A percentile compares a stretch with the other conserved stretches of the same genome.
These are phyloP conservation scores for Zelopaecilomyces penicillatus DNA, from an alignment of 2,329 filamentous ascomycete genomes.

Conservation along the genomic window DNA sequence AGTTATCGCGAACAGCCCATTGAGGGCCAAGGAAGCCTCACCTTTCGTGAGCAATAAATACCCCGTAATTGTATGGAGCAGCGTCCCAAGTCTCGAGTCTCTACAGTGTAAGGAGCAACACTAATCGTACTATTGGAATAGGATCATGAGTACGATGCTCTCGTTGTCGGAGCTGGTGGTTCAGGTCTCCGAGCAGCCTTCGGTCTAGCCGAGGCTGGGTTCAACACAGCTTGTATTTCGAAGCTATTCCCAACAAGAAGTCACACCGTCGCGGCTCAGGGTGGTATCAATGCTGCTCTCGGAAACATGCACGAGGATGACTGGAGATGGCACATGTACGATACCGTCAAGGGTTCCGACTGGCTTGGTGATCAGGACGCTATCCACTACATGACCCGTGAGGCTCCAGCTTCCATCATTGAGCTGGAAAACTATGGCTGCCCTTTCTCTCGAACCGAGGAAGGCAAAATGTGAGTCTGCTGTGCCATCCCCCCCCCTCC, in stretches of 20 bases:
- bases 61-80: slow-evolving; percentile 69
- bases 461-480: slow-evolving; percentile 73
- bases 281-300: slow-evolving; percentile 80
- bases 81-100: not conserved
- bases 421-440: slow-evolving; percentile 97
- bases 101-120: slow-evolving; percentile 57
- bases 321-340: slow-evolving; percentile 99
- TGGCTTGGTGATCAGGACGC: slow-evolving; percentile 97
- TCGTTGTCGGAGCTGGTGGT: slow-evolving; percentile 83
- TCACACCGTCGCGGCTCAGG: slow-evolving; percentile 75
- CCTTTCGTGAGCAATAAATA: slow-evolving; percentile 84
- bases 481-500: not conserved
- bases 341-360: slow-evolving; percentile 95
- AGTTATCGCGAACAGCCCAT: slow-evolving; percentile 75
- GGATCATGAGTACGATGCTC: slow-evolving; percentile 98
- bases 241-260: slow-evolving; percentile 82
- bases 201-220: slow-evolving; percentile 78
- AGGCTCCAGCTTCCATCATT: slow-evolving; percentile 83
- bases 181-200: slow-evolving; percentile 76
- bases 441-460: slow-evolving; percentile 92
- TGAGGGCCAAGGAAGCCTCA: slow-evolving; percentile 89
- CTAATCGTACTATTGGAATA: slow-evolving; percentile 27
- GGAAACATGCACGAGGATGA: slow-evolving; percentile 98
- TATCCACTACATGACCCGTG: slow-evolving; percentile 97
- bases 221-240: slow-evolving; percentile 81